Evolutionary conservation across 768 basidiomycete genomes (phyloP), one percentile per base, ranked within the genome.

Genomic region (Rhodotorula diobovata): DNA sequence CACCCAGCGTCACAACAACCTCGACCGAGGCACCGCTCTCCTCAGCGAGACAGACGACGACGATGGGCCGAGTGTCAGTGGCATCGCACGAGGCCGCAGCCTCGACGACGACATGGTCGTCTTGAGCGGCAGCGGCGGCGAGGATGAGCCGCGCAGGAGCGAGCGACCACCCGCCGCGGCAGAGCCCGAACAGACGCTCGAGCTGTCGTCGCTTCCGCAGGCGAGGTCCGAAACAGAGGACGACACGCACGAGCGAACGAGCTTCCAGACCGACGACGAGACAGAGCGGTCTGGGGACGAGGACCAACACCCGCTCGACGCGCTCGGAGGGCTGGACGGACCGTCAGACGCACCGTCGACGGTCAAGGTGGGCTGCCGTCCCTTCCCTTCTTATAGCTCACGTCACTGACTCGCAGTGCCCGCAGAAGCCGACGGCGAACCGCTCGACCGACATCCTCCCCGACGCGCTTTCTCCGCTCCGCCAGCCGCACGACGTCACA

Each of bases 101-200:
- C 56, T 48, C 12, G 28, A 61, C n/a, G 67, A 69, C 34, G 72
- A 69, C 39, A 69, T 73, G 67, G n/a, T 73, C 23, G 68, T 73
- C 16, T n/a, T 69, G 6, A 69, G 72, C 65, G 64, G 55, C 6
- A 57, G 53, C 5, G 56, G 67, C 41, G 68, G 61, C 41, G 57
- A 25, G 18, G 57, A 41, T 0, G 51, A 41, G 10, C 68, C 45
- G 30, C 57, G 60, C n/a, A n/a, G n/a, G n/a, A n/a, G n/a, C n/a
- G n/a, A n/a, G n/a, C 28, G 25, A 15, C 2, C 14, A 18, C 23
- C 23, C 43, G 11, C n/a, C 25, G 1, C 21, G 50, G 8, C 25
- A 10, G 6, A 23, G 11, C 25, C 23, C 28, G 51, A 53, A 2
- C 7, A 16, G n/a, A 53, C 51, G 15, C 37, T 57, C 56, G 56